These are phyloP conservation scores for Arabidopsis hybrid DNA, from an alignment of 441 rosid genomes.

Conservation along the genomic window DNA sequence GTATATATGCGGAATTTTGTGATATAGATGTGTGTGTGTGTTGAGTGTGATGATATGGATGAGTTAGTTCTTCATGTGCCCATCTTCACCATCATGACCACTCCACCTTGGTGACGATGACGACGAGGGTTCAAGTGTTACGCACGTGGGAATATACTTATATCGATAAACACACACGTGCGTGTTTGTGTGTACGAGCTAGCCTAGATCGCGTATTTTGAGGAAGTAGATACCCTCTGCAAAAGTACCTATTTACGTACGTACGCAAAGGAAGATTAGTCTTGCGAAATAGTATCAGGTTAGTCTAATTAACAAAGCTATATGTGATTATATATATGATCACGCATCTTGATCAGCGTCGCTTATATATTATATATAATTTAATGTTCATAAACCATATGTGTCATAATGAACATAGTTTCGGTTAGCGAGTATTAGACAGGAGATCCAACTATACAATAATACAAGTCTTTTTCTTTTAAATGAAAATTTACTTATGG, in stretches of 20 bases:
- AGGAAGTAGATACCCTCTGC: constrained; percentile 23
- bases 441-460: not conserved
- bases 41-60: constrained; percentile 30
- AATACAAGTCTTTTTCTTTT: not conserved
- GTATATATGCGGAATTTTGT: not conserved
- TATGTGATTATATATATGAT: not conserved
- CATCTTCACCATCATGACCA: constrained; percentile 96
- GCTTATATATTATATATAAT: not conserved
- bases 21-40: not conserved
- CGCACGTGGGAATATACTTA: constrained; percentile 6
- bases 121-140: constrained; percentile 8
- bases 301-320: not conserved
- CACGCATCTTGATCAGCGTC: not conserved
- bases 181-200: constrained; percentile 20
- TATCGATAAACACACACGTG: not conserved
- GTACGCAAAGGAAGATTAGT: not conserved
- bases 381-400: too few relatives aligned
- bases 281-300: constrained; percentile 25
- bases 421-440: not conserved
- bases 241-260: constrained; percentile 16
- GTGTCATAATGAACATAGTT: not conserved
- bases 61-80: constrained; percentile 99
- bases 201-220: not conserved
- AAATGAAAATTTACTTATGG: not conserved
- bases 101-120: constrained; percentile 37